These are phyloP conservation scores for Wallacemonas sp. DNA, from an alignment of 208 protist genomes.

Conservation along the genomic window DNA sequence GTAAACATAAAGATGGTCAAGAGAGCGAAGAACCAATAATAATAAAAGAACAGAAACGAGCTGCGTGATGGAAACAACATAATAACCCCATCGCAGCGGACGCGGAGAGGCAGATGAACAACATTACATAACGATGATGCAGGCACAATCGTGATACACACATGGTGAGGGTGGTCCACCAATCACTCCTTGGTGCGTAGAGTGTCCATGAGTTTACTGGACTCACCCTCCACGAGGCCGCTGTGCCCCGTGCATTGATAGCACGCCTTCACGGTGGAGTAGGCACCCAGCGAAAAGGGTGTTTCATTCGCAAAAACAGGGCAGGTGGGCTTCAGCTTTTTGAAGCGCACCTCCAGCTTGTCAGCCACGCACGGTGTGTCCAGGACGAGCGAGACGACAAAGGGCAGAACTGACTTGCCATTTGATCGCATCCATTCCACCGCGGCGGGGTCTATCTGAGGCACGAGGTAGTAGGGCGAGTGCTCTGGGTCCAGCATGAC, in stretches of 20 bases:
- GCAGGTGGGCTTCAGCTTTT: constrained; percentile 17
- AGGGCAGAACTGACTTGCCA: constrained; percentile 18
- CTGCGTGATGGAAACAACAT: too few species aligned
- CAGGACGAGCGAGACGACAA: constrained; percentile 28
- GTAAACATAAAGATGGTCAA: too few species aligned
- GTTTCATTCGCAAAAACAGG: constrained; percentile 3
- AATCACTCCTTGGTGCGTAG: not conserved
- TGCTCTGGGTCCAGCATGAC: constrained; percentile 29
- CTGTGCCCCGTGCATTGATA: constrained; percentile 18
- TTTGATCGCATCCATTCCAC: not conserved
- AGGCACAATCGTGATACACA: too few species aligned
- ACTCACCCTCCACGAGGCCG: not conserved
- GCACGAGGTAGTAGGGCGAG: constrained; percentile 47
- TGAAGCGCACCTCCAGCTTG: constrained; percentile 42
- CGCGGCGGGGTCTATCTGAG: constrained; percentile 11
- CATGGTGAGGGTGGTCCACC: too few species aligned
- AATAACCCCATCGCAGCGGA: too few species aligned
- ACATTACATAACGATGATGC: too few species aligned
- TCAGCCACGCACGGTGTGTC: constrained; percentile 16
- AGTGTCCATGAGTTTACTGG: not conserved
- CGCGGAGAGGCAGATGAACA: too few species aligned
- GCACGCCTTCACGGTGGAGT: constrained; percentile 16
- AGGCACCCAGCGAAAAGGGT: constrained; percentile 13
- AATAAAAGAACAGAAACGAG: too few species aligned
- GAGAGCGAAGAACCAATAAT: too few species aligned